These are phyloP conservation scores for Trametes villosa DNA, from an alignment of 768 basidiomycete species.

Conservation along the genomic window DNA sequence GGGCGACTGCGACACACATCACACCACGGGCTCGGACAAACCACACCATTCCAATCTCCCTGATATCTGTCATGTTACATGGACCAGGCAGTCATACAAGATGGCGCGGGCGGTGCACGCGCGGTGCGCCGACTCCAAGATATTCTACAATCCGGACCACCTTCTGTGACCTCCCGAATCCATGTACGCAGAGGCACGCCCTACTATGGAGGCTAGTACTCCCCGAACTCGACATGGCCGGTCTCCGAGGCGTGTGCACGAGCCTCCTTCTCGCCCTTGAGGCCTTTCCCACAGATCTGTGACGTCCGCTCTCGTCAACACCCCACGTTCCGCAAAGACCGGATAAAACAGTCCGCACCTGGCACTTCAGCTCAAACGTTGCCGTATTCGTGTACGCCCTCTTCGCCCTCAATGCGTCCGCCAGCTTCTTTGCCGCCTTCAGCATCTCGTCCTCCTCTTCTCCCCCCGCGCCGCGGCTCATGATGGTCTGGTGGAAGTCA, in stretches of 20 bases:
- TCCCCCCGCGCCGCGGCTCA: slow-evolving; percentile 55
- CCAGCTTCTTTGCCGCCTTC: slow-evolving; percentile 70
- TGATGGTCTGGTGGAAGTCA: slow-evolving; percentile 88
- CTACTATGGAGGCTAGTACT: slow-evolving; percentile 51
- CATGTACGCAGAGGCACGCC: too few relatives aligned
- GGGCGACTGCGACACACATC: too few relatives aligned
- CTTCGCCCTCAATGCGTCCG: slow-evolving; percentile 69
- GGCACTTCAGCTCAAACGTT: slow-evolving; percentile 89
- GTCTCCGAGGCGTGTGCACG: slow-evolving; percentile 85
- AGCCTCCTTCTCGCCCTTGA: slow-evolving; percentile 95
- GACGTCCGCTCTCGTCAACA: slow-evolving; percentile 12
- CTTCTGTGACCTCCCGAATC: slow-evolving; percentile 13
- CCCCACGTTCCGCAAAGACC: background rate
- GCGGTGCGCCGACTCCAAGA: background rate
- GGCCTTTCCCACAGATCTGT: slow-evolving; percentile 80
- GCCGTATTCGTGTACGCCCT: slow-evolving; percentile 90
- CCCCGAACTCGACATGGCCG: slow-evolving; percentile 84
- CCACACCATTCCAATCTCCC: too few relatives aligned
- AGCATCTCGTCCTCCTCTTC: slow-evolving; percentile 56
- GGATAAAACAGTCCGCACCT: slow-evolving; percentile 51
- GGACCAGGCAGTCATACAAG: slow-evolving; percentile 12
- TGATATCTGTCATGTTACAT: too few relatives aligned
- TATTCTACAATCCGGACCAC: background rate
- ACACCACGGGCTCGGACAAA: too few relatives aligned
- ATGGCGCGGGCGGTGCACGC: background rate